Percentiles rank a stretch among this genome's conserved stretches.
Conservation (phyloP, 2,329 filamentous ascomycete genomes). For the Beauveria varroae region DNA sequence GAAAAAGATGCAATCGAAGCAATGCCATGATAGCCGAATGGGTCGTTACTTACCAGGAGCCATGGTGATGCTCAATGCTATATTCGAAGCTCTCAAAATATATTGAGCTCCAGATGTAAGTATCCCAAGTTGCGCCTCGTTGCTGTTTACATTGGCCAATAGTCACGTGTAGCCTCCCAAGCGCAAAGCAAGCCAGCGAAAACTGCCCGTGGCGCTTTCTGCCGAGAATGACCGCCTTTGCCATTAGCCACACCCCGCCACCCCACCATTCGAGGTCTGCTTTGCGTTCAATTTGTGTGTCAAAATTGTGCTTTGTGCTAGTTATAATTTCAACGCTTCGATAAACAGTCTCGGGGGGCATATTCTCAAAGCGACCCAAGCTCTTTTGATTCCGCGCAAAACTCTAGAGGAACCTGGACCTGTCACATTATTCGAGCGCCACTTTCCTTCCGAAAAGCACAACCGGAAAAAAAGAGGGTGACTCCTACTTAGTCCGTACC, state of each 20-base stretch:
- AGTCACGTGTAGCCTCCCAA: slow-evolving; percentile 27
- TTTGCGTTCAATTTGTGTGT: slow-evolving; percentile 28
- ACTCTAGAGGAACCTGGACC: not conserved
- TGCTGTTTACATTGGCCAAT: slow-evolving; percentile 27
- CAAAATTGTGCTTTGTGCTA: slow-evolving; percentile 32
- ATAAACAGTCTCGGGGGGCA: not conserved
- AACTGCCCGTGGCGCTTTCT: slow-evolving; percentile 18
- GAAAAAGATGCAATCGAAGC: no score
- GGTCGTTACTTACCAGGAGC: slow-evolving; percentile 30
- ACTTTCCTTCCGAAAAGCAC: not conserved
- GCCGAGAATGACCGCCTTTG: slow-evolving; percentile 23
- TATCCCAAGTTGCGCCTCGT: slow-evolving; percentile 7
- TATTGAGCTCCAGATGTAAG: not conserved
- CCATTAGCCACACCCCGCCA: slow-evolving; percentile 30
- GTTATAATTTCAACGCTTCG: slow-evolving; percentile 1
- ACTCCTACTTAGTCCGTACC: slow-evolving; percentile 5
- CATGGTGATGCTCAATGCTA: slow-evolving; percentile 24
- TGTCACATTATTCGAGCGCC: not conserved
- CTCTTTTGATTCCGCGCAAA: slow-evolving; percentile 9
- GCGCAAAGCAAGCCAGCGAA: not conserved
- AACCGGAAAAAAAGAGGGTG: slow-evolving; percentile 5
- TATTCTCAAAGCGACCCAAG: not conserved
- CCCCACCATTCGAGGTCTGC: slow-evolving; percentile 29
- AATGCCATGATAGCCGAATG: not conserved
- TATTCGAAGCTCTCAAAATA: slow-evolving; percentile 11